These are phyloP conservation scores for Solanum chiquidenum DNA, from an alignment of 257 asterid genomes.

Conservation along the genomic window DNA sequence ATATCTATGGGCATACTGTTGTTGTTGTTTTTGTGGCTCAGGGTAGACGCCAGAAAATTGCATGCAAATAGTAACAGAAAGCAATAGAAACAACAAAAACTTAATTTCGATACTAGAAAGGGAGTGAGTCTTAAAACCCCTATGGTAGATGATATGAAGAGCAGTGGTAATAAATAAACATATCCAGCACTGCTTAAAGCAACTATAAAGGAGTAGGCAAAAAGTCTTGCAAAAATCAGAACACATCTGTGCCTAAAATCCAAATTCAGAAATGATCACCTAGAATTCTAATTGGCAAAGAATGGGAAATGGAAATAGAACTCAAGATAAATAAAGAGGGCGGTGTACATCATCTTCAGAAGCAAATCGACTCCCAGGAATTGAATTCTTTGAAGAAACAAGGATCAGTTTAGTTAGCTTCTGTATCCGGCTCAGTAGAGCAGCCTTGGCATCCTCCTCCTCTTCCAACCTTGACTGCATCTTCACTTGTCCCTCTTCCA, in stretches of 20 bases:
- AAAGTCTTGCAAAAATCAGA: neutral
- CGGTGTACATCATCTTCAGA: conserved; percentile 72
- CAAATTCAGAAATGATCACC: neutral
- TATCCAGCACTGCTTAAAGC: neutral
- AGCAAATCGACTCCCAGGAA: conserved; percentile 62
- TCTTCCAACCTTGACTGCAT: conserved; percentile 99
- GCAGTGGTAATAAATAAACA: neutral
- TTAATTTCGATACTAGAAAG: neutral
- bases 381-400: conserved; percentile 81
- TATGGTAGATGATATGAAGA: neutral
- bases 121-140: neutral
- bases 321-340: conserved; percentile 1
- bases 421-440: conserved; percentile 97
- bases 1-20: neutral
- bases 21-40: neutral
- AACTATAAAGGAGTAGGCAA: neutral
- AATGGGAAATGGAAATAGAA: neutral
- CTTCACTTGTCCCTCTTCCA: conserved; percentile 98
- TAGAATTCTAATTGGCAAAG: neutral
- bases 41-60: neutral
- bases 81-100: neutral
- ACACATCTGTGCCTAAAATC: neutral
- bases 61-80: neutral
- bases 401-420: conserved; percentile 94
- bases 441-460: conserved; percentile 98